Evolutionary conservation across 306 rosid genomes (phyloP), one percentile per base, ranked within the genome.

Genomic region (Morella rubra): DNA sequence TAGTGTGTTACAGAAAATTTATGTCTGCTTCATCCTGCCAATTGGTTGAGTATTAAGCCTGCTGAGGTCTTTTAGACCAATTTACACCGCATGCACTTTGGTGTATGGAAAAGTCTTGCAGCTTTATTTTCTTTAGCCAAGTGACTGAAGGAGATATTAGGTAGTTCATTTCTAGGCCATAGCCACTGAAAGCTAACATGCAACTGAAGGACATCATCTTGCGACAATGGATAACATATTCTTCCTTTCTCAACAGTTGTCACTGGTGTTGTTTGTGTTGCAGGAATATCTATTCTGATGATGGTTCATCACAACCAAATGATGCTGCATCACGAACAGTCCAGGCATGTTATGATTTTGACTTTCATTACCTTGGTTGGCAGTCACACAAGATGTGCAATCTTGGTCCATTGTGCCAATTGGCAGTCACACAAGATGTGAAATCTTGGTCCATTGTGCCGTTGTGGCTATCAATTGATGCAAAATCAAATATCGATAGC

Each of bases 281-380:
- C 87, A 95, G 97, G 92, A 95, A 95, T 85, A 82, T 95, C 71
- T 95, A 88, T 84, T 95, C 97, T 51, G 97, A 86, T 8, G 99
- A 90, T 73, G 97, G 96, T 73, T 87, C 90, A 9, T 79, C 88
- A 79, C 66, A 79, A 65, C 96, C 89, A 70, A 89, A 78, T 42
- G 82, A 52, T 59, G 84, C 85, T 72, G 99, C 93, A 72, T 78
- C 81, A 78, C 91, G 79, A 71, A 77, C 87, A 45, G 92, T 85
- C 78, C 92, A 88, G 92, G 99, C 82, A 86, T 51, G 69, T 69
- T 77, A 72, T 77, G 20, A 69, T 68, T 44, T 71, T 69, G 46
- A 42, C 24, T 27, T 32, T 20, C 50, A 54, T 42, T 40, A 16
- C 50, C 32, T 20, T 60, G 16, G 61, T 27, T 64, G 24, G 61